Conservation (phyloP, 495 filamentous ascomycete genomes). For the Penicillium ucsense region DNA sequence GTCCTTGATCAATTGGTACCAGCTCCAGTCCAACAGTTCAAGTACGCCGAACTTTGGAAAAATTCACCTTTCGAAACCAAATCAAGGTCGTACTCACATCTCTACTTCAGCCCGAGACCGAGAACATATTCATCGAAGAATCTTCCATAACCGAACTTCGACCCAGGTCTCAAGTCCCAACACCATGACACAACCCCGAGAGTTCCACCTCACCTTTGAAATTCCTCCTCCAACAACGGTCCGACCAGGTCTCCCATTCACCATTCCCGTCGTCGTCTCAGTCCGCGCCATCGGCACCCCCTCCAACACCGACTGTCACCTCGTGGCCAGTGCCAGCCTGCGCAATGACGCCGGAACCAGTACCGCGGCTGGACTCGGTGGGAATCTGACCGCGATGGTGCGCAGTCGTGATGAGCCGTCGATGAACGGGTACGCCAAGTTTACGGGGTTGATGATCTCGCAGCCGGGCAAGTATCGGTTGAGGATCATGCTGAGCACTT, state of each 20-base stretch:
- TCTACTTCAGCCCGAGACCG: no score
- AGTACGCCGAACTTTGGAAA: no score
- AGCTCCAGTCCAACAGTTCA: no score
- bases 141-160: background rate
- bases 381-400: slow-evolving; percentile 27
- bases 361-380: slow-evolving; percentile 17
- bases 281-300: slow-evolving; percentile 26
- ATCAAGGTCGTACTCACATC: no score
- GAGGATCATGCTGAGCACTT: slow-evolving; percentile 27
- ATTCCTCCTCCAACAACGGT: slow-evolving; percentile 21
- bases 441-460: slow-evolving; percentile 21
- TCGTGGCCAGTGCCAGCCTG: slow-evolving; percentile 24
- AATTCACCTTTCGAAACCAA: no score
- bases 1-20: no score
- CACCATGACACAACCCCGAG: slow-evolving; percentile 24
- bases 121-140: no score
- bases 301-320: slow-evolving; percentile 12
- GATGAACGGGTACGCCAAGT: slow-evolving; percentile 30
- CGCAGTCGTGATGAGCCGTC: slow-evolving; percentile 24
- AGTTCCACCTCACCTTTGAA: slow-evolving; percentile 29
- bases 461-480: slow-evolving; percentile 26
- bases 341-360: slow-evolving; percentile 22
- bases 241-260: slow-evolving; percentile 21
- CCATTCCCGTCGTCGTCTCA: slow-evolving; percentile 26
- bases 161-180: background rate